phyloP scores from a whole-genome alignment of 148 eudicot species.

The Rhododendron vialii region DNA sequence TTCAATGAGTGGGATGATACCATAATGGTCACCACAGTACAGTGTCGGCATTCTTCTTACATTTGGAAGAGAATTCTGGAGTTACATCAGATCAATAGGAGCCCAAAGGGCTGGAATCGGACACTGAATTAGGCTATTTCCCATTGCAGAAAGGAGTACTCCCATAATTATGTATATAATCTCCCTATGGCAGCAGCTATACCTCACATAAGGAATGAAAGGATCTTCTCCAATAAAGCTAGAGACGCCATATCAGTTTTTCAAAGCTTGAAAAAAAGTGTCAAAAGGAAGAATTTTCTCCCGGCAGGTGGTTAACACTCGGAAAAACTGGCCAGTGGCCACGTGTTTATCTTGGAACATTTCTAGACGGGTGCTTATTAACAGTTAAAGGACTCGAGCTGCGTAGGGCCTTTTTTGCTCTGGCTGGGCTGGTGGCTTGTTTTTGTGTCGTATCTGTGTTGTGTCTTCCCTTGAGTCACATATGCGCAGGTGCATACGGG shows the following conservation, averaged over 20 bases:
- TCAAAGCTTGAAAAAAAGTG: background rate
- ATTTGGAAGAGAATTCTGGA: too few species aligned
- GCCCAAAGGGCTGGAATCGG: too few species aligned
- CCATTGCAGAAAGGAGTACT: too few species aligned
- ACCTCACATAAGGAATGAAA: background rate
- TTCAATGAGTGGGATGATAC: background rate
- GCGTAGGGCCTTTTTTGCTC: too few species aligned
- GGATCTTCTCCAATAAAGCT: background rate
- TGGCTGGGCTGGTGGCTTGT: background rate
- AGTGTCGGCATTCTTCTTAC: too few species aligned
- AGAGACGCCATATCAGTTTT: background rate
- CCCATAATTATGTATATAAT: too few species aligned
- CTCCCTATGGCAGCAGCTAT: background rate
- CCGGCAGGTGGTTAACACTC: background rate
- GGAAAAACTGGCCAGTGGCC: background rate
- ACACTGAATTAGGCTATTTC: too few species aligned
- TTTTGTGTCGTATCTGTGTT: background rate
- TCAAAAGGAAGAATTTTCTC: background rate
- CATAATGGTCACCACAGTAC: background rate
- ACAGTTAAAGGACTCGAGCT: too few species aligned
- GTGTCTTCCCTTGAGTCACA: too few species aligned
- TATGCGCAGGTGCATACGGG: too few species aligned
- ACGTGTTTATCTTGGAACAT: background rate
- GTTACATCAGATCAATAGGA: too few species aligned
- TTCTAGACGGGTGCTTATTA: background rate